phyloP scores from a whole-genome alignment of 768 basidiomycete genomes.

The Glaciozyma antarctica region DNA sequence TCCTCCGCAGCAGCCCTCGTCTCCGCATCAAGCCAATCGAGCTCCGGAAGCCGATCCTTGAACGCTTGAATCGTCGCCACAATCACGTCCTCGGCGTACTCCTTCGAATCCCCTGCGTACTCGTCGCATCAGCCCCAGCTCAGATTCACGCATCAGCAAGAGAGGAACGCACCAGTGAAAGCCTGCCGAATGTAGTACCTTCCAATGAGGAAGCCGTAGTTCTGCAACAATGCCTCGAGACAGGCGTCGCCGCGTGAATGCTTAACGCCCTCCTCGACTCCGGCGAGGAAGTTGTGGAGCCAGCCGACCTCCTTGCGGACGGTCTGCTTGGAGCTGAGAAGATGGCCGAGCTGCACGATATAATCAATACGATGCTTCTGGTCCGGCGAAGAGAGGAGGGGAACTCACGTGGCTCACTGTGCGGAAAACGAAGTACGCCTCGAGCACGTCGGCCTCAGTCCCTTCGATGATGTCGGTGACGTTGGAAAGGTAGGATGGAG shows the following conservation, averaged over 20 bases:
- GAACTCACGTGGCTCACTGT: slow-evolving; percentile 51
- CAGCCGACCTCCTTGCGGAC: slow-evolving; percentile 66
- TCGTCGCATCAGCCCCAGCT: slow-evolving; percentile 30
- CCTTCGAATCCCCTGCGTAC: slow-evolving; percentile 54
- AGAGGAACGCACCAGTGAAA: slow-evolving; percentile 45
- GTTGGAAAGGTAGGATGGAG: slow-evolving; percentile 62
- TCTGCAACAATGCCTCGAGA: slow-evolving; percentile 57
- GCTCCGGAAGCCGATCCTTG: slow-evolving; percentile 58
- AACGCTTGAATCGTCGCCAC: slow-evolving; percentile 70
- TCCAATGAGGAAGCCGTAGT: slow-evolving; percentile 80
- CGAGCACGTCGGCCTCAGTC: slow-evolving; percentile 61
- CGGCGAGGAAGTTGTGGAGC: slow-evolving; percentile 62
- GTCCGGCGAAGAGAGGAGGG: slow-evolving; percentile 20
- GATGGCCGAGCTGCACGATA: slow-evolving; percentile 12
- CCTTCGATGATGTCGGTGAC: slow-evolving; percentile 60
- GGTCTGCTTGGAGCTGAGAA: slow-evolving; percentile 64
- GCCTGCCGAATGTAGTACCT: slow-evolving; percentile 75
- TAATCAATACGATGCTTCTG: neutral
- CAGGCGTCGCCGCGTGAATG: slow-evolving; percentile 79
- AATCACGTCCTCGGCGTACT: slow-evolving; percentile 74
- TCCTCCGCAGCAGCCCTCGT: slow-evolving; percentile 71
- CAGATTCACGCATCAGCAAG: neutral
- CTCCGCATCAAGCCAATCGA: slow-evolving; percentile 85
- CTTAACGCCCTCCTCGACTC: slow-evolving; percentile 76
- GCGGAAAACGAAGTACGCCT: slow-evolving; percentile 77